These are phyloP conservation scores for Pisolithus thermaeus DNA, from an alignment of 1,284 basidiomycete genomes.

Conservation along the genomic window DNA sequence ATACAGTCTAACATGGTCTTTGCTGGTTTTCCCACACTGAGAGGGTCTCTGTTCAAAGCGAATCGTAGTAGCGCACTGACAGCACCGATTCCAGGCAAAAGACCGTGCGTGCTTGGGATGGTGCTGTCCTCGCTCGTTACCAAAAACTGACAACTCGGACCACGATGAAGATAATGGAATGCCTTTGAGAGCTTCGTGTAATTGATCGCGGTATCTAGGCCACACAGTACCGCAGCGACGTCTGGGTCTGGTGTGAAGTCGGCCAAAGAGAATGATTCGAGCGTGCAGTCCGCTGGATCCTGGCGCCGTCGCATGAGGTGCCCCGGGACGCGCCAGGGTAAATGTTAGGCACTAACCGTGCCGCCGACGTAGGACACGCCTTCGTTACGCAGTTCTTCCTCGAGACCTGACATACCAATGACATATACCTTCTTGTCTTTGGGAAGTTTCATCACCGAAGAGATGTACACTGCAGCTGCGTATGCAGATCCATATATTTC, in stretches of 20 bases:
- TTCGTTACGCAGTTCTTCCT: conserved; percentile 86
- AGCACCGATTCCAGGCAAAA: conserved; percentile 82
- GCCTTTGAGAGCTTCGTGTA: conserved; percentile 95
- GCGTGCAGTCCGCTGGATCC: conserved; percentile 80
- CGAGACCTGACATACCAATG: conserved; percentile 88
- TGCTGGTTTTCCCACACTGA: conserved; percentile 89
- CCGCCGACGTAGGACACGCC: conserved; percentile 82
- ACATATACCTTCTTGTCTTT: conserved; percentile 95
- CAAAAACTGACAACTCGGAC: conserved; percentile 81
- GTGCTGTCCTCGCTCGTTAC: conserved; percentile 93
- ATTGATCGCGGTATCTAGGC: conserved; percentile 74
- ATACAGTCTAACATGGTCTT: conserved; percentile 94
- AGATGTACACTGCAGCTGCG: conserved; percentile 90
- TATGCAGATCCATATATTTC: conserved; percentile 97
- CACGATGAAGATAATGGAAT: conserved; percentile 81
- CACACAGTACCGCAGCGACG: conserved; percentile 89
- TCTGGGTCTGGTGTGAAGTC: conserved; percentile 69
- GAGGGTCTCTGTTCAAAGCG: conserved; percentile 67
- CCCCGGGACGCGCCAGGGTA: not conserved
- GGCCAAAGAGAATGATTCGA: conserved; percentile 67
- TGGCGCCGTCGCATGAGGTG: conserved; percentile 25
- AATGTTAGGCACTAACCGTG: conserved; percentile 50
- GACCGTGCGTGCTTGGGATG: conserved; percentile 76
- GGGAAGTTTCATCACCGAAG: conserved; percentile 82
- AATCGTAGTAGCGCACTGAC: conserved; percentile 80